Evolutionary conservation across 805 yeast species (phyloP), one percentile per base, ranked within the genome.

Genomic region (Sugiyamaella lignohabitans): DNA sequence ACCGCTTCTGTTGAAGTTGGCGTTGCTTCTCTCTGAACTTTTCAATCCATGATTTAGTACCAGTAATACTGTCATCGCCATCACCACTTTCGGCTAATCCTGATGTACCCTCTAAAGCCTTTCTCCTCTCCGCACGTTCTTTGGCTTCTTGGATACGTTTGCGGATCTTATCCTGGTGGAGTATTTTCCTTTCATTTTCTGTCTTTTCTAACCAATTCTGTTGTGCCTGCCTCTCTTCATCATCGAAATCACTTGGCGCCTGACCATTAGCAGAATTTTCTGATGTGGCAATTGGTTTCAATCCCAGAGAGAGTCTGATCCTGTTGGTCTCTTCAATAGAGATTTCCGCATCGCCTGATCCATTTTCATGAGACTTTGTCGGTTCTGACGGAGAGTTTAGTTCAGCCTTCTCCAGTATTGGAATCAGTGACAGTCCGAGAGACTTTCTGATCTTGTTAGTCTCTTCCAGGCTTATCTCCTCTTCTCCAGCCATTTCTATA

Each of bases 261-360:
- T 27, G 32, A 27, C 32, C 32, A 27, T 14, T 27, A 16, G 50
- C 20, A 2, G 37, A 36, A 5, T 36, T 21, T 8, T 22, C 51
- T 10, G 39, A 38, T 2, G 6, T 6, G 6, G 60, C 72, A 16
- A 78, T 71, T 1, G 82, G 80, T 32, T 72, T 71, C 46, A 80
- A 64, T 0, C 85, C 85, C 8, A 78, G 55, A 10, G 74, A 69
- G 4, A 64, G 51, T 20, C 87, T 63, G 5, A 78, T 64, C 53
- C 62, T 66, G 56, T 80, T 80, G 0, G 85, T 80, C 49, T 80
- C 84, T 48, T 74, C 79, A 1, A 80, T 38, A 4, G 70, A 64
- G 11, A 65, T 46, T 29, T 43, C 24, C n/a, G n/a, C n/a, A 4
- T 30, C 48, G 27, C 40, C 38, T 4, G 29, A 20, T 8, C 34